These are phyloP conservation scores for Epichloe scottii DNA, from an alignment of 2,329 filamentous ascomycete genomes.

Conservation along the genomic window DNA sequence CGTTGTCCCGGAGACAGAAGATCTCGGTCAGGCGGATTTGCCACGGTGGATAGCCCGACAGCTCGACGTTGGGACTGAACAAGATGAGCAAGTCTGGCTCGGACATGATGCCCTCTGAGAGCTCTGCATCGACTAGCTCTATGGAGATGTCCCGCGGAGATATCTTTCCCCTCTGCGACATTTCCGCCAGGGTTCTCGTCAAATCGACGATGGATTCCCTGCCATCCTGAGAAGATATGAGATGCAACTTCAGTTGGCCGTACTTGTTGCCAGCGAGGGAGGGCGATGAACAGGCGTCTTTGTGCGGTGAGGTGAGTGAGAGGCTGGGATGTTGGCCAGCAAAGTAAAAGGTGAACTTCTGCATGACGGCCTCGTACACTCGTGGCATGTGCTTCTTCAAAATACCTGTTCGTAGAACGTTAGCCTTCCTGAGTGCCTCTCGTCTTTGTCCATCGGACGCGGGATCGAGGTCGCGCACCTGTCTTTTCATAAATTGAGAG, in stretches of 20 bases:
- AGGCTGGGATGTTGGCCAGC: constrained; percentile 61
- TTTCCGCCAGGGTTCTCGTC: constrained; percentile 85
- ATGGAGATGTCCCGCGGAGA: constrained; percentile 67
- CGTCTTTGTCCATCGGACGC: neutral
- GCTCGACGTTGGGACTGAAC: constrained; percentile 70
- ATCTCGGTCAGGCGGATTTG: constrained; percentile 92
- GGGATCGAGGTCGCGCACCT: constrained; percentile 39
- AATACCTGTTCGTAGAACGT: constrained; percentile 45
- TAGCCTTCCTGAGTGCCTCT: neutral
- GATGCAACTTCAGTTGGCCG: constrained; percentile 48
- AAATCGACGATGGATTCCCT: constrained; percentile 90
- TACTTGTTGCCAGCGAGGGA: constrained; percentile 16
- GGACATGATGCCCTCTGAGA: constrained; percentile 64
- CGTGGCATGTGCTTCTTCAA: constrained; percentile 84
- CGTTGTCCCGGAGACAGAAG: constrained; percentile 64
- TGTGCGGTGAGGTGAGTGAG: constrained; percentile 37
- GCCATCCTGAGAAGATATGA: constrained; percentile 80
- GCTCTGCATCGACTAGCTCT: constrained; percentile 80
- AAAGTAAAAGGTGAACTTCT: constrained; percentile 79
- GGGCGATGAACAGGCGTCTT: constrained; percentile 22
- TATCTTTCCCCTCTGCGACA: constrained; percentile 84
- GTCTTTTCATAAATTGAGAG: constrained; percentile 88
- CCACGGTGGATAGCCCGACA: constrained; percentile 94
- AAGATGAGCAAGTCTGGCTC: constrained; percentile 85
- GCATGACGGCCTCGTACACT: constrained; percentile 64